Conservation (phyloP, 225 moss, liverwort and hornwort species). For the Pseudoscleropodium purum region DNA sequence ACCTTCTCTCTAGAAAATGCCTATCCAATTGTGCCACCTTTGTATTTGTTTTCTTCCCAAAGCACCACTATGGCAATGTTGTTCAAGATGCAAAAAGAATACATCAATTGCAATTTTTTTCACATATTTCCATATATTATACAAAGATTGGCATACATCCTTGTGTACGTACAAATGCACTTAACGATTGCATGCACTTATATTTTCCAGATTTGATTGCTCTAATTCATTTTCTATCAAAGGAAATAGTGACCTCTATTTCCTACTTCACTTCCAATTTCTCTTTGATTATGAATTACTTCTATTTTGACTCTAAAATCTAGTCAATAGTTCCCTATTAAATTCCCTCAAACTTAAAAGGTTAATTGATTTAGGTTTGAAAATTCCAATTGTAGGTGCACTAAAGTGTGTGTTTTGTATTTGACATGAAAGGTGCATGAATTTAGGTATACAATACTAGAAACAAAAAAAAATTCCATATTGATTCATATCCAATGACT, state of each 20-base stretch:
- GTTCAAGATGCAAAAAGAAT: accelerated
- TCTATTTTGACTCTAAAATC: background rate
- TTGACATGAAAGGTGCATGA: background rate
- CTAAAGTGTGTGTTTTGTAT: background rate
- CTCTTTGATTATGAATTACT: background rate
- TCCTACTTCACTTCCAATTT: background rate
- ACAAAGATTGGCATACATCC: background rate
- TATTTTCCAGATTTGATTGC: background rate
- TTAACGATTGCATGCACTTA: background rate
- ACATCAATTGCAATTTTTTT: background rate
- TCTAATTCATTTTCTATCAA: background rate
- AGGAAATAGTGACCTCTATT: background rate
- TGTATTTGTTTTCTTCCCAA: accelerated
- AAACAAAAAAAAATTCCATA: accelerated
- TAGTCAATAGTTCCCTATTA: too few relatives aligned
- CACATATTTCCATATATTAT: background rate
- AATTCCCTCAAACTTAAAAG: accelerated
- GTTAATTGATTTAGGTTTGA: accelerated
- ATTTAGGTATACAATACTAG: background rate
- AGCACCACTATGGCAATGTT: background rate
- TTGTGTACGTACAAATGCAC: accelerated
- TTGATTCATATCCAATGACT: background rate
- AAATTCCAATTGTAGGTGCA: accelerated
- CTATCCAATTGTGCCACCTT: background rate
- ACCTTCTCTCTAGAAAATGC: background rate